Evolutionary conservation across 129 eudicot species (phyloP), one percentile per base, ranked within the genome.

Genomic region (Artemisia argyi): DNA sequence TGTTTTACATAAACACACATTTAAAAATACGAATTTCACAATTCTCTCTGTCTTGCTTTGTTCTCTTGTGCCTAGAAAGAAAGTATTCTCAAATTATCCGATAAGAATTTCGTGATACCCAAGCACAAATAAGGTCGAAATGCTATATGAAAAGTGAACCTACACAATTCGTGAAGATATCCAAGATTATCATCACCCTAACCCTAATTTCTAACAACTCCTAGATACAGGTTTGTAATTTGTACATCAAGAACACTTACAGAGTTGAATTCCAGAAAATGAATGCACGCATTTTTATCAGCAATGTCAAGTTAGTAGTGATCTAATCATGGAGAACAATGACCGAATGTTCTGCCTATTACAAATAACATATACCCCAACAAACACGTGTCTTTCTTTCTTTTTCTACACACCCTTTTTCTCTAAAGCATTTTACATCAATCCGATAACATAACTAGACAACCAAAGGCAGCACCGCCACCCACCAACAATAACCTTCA

Each of bases 291-390:
- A 61, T 15, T 5, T 61, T 28, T 15, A 32, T 15, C 49, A 61
- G 11, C 44, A 61, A 61, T 24, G 66, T 50, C 30, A 73, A 16
- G 77, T 61, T 49, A 73, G 39, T 61, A 61, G 69, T 61, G 54
- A 19, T 62, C 46, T 54, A 75, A 75, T 39, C 73, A 66, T 22
- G 47, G 44, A 20, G 54, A 54, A 75, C 73, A 55, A 61, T 66
- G 48, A 66, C 76, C 68, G 60, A 72, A 18, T 72, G 76, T n/a
- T 5, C 18, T 72, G 24, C 60, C 76, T 60, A 60, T 57, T 53
- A 75, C 73, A 66, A 59, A 65, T 65, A 65, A 75, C 60, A 75
- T 75, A 66, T 67, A 66, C 73, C 66, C 65, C 79, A 74, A 63
- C 79, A 65, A 54, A 54, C 67, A 66, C 30, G 39, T 24, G 12